These are phyloP conservation scores for Yarrowia alimentaria DNA, from an alignment of 805 yeast genomes.

Conservation along the genomic window DNA sequence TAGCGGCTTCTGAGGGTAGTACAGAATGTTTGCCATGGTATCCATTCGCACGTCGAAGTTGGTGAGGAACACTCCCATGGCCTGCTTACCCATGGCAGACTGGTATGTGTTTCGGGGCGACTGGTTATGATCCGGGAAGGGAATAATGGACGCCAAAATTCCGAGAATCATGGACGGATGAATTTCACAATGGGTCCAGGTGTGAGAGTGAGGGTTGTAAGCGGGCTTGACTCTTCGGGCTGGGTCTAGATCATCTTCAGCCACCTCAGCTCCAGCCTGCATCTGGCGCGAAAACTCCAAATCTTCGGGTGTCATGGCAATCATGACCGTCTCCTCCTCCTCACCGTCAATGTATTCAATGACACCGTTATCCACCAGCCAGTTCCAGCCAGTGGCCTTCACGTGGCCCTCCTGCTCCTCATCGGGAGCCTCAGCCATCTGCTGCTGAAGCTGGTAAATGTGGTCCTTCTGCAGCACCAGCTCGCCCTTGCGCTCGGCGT, in stretches of 20 bases:
- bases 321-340: slow-evolving; percentile 97
- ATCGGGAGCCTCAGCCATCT: slow-evolving; percentile 42
- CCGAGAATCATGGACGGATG: slow-evolving; percentile 99
- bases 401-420: slow-evolving; percentile 50
- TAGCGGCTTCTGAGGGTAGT: slow-evolving; percentile 96
- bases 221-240: slow-evolving; percentile 83
- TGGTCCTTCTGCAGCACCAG: slow-evolving; percentile 83
- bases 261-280: slow-evolving; percentile 41
- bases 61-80: slow-evolving; percentile 97
- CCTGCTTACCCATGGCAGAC: slow-evolving; percentile 99
- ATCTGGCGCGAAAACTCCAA: slow-evolving; percentile 59
- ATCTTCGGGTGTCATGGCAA: slow-evolving; percentile 99
- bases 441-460: slow-evolving; percentile 57
- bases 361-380: slow-evolving; percentile 77
- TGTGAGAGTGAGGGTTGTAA: slow-evolving; percentile 60
- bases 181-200: slow-evolving; percentile 98
- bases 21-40: slow-evolving; percentile 96
- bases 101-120: slow-evolving; percentile 99
- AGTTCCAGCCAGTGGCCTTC: slow-evolving; percentile 73
- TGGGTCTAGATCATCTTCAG: slow-evolving; percentile 56
- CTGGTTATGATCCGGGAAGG: slow-evolving; percentile 99
- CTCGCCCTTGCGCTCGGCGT: slow-evolving; percentile 59
- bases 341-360: slow-evolving; percentile 98
- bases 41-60: slow-evolving; percentile 97
- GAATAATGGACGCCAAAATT: slow-evolving; percentile 97